Evolutionary conservation across 768 basidiomycete genomes (phyloP), one percentile per base, ranked within the genome.

Genomic region (Boletus patriciae): DNA sequence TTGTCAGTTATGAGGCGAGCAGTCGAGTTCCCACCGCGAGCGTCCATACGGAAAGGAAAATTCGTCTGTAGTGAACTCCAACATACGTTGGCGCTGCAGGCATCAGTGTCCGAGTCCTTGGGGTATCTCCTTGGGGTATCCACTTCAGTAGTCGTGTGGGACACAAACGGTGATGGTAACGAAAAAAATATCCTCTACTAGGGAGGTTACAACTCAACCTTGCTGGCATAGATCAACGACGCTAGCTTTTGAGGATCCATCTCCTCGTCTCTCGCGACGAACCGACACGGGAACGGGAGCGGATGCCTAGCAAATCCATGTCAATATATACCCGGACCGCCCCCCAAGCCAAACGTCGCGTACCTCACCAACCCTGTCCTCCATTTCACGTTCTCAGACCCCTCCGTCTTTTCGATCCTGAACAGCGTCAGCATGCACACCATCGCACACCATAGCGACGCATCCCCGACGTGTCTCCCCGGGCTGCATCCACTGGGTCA

Each of bases 361-460:
- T 34, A 60, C 64, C 19, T 47, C 3, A 46, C 11, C 27, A 66
- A 16, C 13, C 66, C 66, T 23, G 37, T 61, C 34, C 37, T 46
- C 64, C 64, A 67, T 18, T 59, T 46, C 8, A 68, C 37, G 2
- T 68, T 47, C 3, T 61, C 58, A 25, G 58, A 54, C 1, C 58
- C 66, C 13, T 54, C 47, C 25, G 55, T 57, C 42, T 57, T 59
- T 18, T 63, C 54, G 33, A 34, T 34, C 33, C 33, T 34, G 33
- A 68, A 68, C 31, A 61, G 0, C 1, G 55, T 6, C 10, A 68
- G 31, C 3, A 68, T 59, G 9, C 57, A 63, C 18, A 44, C 59
- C 23, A 68, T 66, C 16, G 64, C 66, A 25, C 42, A 60, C 66
- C 66, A 67, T 13, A 68, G 4, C 3, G 61, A 66, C 3, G 57